Base-by-base conservation (phyloP, 768 basidiomycete genomes). In the Russula abietina region DNA sequence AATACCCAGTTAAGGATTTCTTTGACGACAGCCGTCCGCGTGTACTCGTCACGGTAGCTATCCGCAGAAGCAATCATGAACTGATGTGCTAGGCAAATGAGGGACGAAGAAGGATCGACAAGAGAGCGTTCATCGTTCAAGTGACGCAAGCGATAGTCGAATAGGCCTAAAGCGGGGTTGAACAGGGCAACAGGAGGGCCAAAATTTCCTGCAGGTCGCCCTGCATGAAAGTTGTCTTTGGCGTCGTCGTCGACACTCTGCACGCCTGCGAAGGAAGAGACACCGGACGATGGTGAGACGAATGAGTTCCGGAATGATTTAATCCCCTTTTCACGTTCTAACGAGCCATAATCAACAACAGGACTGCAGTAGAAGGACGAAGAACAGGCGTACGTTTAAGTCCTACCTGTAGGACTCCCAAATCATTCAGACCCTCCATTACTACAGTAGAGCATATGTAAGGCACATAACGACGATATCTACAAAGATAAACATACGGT, bases 161-260 rank as follows among this genome's bases (percentile, higher is more conserved):
- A 50, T 30, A 30, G 49, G 49, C 49, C 28, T 30, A 30, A 30
- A 9, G 3, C 1, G 19, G 2, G 49, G 19, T 50, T 50, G 26
- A 50, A 50, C 3, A 50, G 49, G 16, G 28, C 30, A 50, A 30
- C 49, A 30, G 49, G 49, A 3, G 49, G 49, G 4, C 49, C 28
- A 16, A 30, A 50, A 30, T 50, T 50, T 50, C 16, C 49, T 19
- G 16, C 49, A 50, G 49, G 49, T 30, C 49, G 49, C 49, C 28
- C 49, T 6, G 49, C 1, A 50, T 50, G 49, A 30, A 50, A 50
- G 4, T 2, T 19, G 28, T 50, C 7, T 30, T 10, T 9, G 30
- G 1, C 0, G 1, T 1, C 6, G 1, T 50, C 0, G 4, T 32
- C 28, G 16, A 50, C 17, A 19, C 16, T 3, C 28, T 3, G 3